phyloP scores from a whole-genome alignment of 2,329 filamentous ascomycete genomes.

The Aspergillus floridensis region DNA sequence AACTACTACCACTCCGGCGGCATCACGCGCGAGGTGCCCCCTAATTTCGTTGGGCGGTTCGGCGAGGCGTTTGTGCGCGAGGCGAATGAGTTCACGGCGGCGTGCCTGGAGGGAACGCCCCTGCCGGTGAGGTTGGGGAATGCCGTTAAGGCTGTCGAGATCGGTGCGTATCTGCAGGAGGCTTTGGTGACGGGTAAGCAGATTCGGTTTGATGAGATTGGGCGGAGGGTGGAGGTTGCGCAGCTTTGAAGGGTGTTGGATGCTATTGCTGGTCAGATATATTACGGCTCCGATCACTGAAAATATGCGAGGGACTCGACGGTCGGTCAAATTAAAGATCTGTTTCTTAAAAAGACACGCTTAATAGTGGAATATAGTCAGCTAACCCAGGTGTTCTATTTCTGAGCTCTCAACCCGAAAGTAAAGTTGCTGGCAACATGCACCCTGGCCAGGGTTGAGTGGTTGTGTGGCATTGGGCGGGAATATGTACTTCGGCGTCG shows the following conservation, averaged over 20 bases:
- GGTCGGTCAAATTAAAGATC: too few relatives aligned
- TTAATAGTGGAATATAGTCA: too few relatives aligned
- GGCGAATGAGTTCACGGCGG: slow-evolving; percentile 61
- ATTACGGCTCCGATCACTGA: too few relatives aligned
- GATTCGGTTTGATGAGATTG: slow-evolving; percentile 57
- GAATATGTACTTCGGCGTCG: too few relatives aligned
- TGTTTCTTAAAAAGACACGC: too few relatives aligned
- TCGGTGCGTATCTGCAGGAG: slow-evolving; percentile 58
- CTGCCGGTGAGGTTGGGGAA: slow-evolving; percentile 57
- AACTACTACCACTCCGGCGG: slow-evolving; percentile 55
- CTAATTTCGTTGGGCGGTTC: slow-evolving; percentile 63
- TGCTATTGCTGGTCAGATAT: neutral
- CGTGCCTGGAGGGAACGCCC: slow-evolving; percentile 55
- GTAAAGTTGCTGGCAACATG: too few relatives aligned
- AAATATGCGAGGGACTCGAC: too few relatives aligned
- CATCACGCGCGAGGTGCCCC: slow-evolving; percentile 59
- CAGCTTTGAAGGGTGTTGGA: slow-evolving; percentile 12
- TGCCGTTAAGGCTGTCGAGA: slow-evolving; percentile 57
- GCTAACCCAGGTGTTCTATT: too few relatives aligned
- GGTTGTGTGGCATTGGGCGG: too few relatives aligned
- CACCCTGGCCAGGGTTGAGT: too few relatives aligned
- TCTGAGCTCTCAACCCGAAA: too few relatives aligned
- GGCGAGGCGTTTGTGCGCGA: slow-evolving; percentile 63
- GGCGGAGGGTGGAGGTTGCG: slow-evolving; percentile 44
- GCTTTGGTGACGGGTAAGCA: slow-evolving; percentile 53